Base-by-base conservation (phyloP, 345 rosid genomes). In the Conringia planisiliqua region DNA sequence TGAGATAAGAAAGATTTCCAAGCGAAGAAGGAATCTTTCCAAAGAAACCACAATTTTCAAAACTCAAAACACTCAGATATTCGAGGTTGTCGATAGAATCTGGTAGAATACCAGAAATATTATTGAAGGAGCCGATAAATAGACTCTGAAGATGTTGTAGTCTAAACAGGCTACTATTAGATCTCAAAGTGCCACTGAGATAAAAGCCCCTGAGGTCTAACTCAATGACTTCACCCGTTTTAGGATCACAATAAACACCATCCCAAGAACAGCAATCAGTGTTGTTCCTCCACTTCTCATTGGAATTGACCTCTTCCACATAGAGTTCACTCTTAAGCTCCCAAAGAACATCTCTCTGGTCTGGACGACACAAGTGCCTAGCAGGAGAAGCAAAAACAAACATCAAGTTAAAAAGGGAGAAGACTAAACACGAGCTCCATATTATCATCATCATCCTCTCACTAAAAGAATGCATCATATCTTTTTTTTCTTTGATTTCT, bases 1-100 rank as follows among this genome's bases (percentile, higher is more conserved):
- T 72, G 47, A 83, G 71, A 57, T 68, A 20, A 1, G 79, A 29
- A 12, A 83, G 79, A 36, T 77, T 78, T 4, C 67, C 78, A 0
- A 80, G 6, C 22, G 83, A 76, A 4, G 35, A 32, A 32, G 35
- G 35, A 0, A 32, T 32, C 8, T 32, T 32, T 6, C 35, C 35
- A 32, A 32, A 40, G 16, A 40, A 5, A 0, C 4, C 13, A 16
- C 79, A 76, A 0, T 0, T 0, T 5, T 0, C 0, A 35, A 77
- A 7, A 12, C 10, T 0, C 2, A 79, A 70, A 0, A 0, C n/a
- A 6, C 5, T 33, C 56, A 82, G 3, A 17, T 57, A 14, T 1
- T 54, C 40, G 6, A 80, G 62, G 3, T 35, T 33, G 16, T 48
- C 8, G 8, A 32, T 5, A 7, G 35, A 32, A 6, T 32, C 35